Evolutionary conservation across 1,139 yeast genomes (phyloP).

Genomic region (Geotrichum australiense): DNA sequence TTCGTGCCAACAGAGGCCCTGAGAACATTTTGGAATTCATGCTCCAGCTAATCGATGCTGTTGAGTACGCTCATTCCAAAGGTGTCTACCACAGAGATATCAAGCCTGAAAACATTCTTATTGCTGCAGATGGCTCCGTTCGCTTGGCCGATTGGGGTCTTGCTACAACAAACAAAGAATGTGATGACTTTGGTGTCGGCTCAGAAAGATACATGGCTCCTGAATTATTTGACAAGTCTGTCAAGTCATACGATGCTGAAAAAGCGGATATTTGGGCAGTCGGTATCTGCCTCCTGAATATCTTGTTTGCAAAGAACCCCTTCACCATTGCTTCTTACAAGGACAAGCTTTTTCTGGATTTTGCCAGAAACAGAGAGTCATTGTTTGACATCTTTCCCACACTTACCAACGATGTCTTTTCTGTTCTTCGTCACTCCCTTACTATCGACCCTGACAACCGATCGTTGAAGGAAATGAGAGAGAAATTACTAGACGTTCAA

Average conservation of each 20-base stretch:
- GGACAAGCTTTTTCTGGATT: slow-evolving; percentile 81
- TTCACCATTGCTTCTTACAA: slow-evolving; percentile 73
- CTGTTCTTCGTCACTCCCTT: slow-evolving; percentile 68
- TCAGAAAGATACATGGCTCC: slow-evolving; percentile 98
- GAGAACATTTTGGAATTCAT: slow-evolving; percentile 69
- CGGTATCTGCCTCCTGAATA: slow-evolving; percentile 78
- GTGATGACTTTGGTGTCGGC: slow-evolving; percentile 85
- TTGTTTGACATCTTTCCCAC: slow-evolving; percentile 87
- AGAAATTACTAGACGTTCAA: slow-evolving; percentile 53
- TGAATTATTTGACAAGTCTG: slow-evolving; percentile 52
- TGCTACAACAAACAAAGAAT: slow-evolving; percentile 59
- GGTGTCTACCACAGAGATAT: slow-evolving; percentile 82
- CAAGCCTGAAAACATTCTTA: slow-evolving; percentile 82
- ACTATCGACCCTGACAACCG: slow-evolving; percentile 87
- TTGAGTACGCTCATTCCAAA: slow-evolving; percentile 65
- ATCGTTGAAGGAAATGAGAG: slow-evolving; percentile 51
- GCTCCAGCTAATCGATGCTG: slow-evolving; percentile 68
- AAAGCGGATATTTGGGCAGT: slow-evolving; percentile 91
- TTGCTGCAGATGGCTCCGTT: slow-evolving; percentile 59
- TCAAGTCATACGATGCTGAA: slow-evolving; percentile 68
- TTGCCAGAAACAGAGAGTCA: slow-evolving; percentile 82
- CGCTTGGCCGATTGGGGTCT: slow-evolving; percentile 90
- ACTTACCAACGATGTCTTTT: slow-evolving; percentile 80
- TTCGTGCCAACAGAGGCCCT: slow-evolving; percentile 68
- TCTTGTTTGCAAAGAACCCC: slow-evolving; percentile 87